A percentile compares a stretch with the other conserved stretches of the same genome.
These are phyloP conservation scores for Xerocomellus dryophilus DNA, from an alignment of 768 basidiomycete species.

Conservation along the genomic window DNA sequence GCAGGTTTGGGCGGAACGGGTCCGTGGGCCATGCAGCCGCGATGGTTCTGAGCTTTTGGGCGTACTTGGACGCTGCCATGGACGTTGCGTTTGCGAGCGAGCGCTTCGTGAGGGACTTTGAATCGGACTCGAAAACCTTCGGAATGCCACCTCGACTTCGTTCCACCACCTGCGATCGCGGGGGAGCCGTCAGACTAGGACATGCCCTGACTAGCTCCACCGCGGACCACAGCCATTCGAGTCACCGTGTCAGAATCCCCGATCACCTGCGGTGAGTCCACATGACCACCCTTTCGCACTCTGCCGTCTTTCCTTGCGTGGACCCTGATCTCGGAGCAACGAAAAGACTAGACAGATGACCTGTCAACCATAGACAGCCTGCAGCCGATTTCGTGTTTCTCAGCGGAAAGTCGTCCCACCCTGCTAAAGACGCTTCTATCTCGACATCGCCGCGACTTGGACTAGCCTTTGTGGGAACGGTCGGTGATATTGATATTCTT, in stretches of 20 bases:
- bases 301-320: no score
- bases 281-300: no score
- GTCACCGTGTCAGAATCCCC: background rate
- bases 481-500: background rate
- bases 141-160: background rate
- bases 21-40: conserved; percentile 66
- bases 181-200: no score
- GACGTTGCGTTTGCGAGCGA: background rate
- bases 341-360: no score
- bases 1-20: conserved; percentile 74
- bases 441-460: background rate
- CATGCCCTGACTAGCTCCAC: no score
- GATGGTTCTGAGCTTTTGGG: conserved; percentile 50
- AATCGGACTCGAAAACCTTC: conserved; percentile 25
- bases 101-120: conserved; percentile 3
- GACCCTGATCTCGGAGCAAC: no score
- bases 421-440: background rate
- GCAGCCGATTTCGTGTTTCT: background rate
- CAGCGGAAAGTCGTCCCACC: background rate
- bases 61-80: conserved; percentile 37
- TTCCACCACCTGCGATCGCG: no score
- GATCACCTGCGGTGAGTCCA: background rate
- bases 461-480: conserved; percentile 1
- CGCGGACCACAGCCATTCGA: background rate
- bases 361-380: background rate